Base-by-base conservation (phyloP, 2,329 filamentous ascomycete species). In the Colletotrichum chlorophyti region DNA sequence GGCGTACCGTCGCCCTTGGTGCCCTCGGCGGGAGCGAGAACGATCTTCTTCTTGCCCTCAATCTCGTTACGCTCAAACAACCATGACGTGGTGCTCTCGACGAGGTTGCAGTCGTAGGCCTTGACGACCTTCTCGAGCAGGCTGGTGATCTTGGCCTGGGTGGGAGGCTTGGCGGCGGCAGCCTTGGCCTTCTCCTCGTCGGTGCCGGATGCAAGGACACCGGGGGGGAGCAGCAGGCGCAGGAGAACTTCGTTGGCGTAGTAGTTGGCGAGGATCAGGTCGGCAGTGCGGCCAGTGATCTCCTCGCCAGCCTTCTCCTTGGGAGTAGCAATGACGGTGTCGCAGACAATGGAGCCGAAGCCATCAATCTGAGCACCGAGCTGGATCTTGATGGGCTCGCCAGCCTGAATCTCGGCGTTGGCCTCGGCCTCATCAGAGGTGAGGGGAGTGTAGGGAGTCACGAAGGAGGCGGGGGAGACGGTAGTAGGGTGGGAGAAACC, bases 71-170 rank as follows among this genome's bases (percentile, higher is more conserved):
- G 91, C 72, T 92, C 93, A 74, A 99, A 98, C 61, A 92, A 79
- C 93, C 95, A 99, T 71, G 91, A 96, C 38, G 95, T 99, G 63
- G 95, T 99, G 83, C 93, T 96, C 85, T 99, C 95, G 54, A 99
- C 92, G 23, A 98, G 80, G 74, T 89, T 96, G 83, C 91, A 93
- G 62, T 91, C 93, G 77, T 96, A 99, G 67, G 86, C 83, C 80
- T 96, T 93, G 72, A 88, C 91, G 41, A 98, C 86, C 84, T 95
- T 97, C 78, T 97, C 93, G 47, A 99, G 81, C 63, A 98, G 80
- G 68, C 84, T 83, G 64, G 90, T 95, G 70, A 99, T 98, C 79
- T 93, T 89, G 70, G 85, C 79, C 78, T 98, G 94, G 48, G 90
- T 91, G 55, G 90, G 90, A 51, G 93, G 79, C 81, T 96, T 97